Base-by-base conservation (phyloP, 176 grass and related monocot genomes). In the Puya raimondii region DNA sequence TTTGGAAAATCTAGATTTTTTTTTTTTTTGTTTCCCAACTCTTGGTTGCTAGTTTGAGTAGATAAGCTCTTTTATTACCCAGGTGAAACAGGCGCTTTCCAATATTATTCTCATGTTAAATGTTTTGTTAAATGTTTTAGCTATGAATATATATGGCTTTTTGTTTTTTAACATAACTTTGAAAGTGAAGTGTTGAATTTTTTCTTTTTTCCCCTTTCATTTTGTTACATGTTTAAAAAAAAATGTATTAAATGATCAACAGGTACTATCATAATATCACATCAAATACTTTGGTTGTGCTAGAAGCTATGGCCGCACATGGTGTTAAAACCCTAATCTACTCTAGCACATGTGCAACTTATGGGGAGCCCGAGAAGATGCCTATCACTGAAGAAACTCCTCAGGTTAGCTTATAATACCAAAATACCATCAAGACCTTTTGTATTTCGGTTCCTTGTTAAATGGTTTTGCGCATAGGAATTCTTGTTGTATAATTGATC, bases 211-310 rank as follows among this genome's bases (percentile, higher is more conserved):
- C 11, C 15, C 0, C 53, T 61, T 61, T 20, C 21, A 20, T 61
- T 16, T 18, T 61, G 21, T 7, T 61, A 18, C 56, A 2, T 61
- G 33, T 42, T 42, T 7, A 6, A 42, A 42, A 33, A 29, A 33
- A 42, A 42, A 42, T 61, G 7, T 22, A 21, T 61, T 61, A 16
- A 61, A 18, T 18, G 21, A 66, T 50, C 0, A 53, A 77, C 82
- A 96, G 91, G 80, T 96, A 96, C 70, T 96, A 91, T 18, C 91
- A 91, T 54, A 96, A 96, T 80, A 96, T 96, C 74, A 96, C 91
- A 16, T 64, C 80, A 81, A 96, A 96, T 64, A 91, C 91, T 49
- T 50, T 96, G 53, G 80, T 84, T 64, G 81, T 96, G 67, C 74
- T 96, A n/a, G 88, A 96, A 76, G 80, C 91, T 21, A 91, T 96